Evolutionary conservation across 2,329 filamentous ascomycete species (phyloP), one percentile per base, ranked within the genome.

Genomic region (Xylogone sp.): DNA sequence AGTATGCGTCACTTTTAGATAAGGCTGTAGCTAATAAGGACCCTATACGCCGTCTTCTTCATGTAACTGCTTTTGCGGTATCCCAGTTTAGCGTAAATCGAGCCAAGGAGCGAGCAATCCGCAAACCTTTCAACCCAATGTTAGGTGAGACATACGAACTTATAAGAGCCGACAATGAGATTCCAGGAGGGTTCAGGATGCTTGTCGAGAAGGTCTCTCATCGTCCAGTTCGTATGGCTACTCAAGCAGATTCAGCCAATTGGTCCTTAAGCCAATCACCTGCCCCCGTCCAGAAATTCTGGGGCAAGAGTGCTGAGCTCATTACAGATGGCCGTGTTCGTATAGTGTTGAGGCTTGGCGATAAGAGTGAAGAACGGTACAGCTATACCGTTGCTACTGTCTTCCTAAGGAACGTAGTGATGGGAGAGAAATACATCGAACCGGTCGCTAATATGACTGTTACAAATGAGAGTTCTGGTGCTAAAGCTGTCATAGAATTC

Each of bases 381-480:
- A 92, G 86, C 60, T 99, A 91, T 90, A 87, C 81, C 44, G 79
- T 90, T 18, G 90, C 93, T 1, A 96, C 90, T 3, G 90, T 88
- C 58, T 97, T 97, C 71, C 73, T 99, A 50, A 84, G 94, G 45
- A 99, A 99, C 67, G 90, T 99, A 48, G 95, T 99, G 50, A 93
- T 96, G 62, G 94, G 94, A 39, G 94, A 99, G 70, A 99, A 97
- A 71, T 99, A 99, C 66, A 84, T 97, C 12, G 94, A 99, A 71
- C 94, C 94, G 0, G 90, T 95, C 1, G 92, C 92, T 44, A 90
- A 82, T 43, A 94, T 97, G 89, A 84, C 86, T 21, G 82, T 99
- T 29, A 73, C 82, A 58, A 93, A 93, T 67, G 94, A 99, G 63
- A 87, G 81, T 4, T 90, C 86, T 0, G 90, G 92, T 7, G 84